Percentiles rank a stretch among this genome's conserved stretches.
Conservation (phyloP, 1,284 basidiomycete species). For the Trametes sp. region DNA sequence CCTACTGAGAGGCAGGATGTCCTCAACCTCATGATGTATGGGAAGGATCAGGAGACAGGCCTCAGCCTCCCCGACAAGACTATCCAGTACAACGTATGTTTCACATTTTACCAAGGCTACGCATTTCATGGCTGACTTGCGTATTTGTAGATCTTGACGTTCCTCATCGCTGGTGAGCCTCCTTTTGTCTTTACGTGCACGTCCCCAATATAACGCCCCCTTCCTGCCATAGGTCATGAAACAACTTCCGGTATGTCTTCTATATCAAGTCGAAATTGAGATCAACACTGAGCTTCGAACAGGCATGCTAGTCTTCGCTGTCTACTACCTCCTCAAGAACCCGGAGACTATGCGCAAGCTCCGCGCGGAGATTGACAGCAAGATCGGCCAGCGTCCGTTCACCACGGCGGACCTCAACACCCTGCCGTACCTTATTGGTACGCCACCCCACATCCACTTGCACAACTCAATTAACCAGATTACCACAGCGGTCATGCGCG, state of each 20-base stretch:
- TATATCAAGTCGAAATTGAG: too few species aligned
- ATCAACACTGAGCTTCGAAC: neutral
- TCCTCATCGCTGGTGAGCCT: slow-evolving; percentile 53
- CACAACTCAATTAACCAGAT: neutral
- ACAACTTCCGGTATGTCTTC: slow-evolving; percentile 50
- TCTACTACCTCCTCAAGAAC: slow-evolving; percentile 53
- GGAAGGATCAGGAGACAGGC: slow-evolving; percentile 54
- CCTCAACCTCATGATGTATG: slow-evolving; percentile 52
- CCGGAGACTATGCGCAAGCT: slow-evolving; percentile 51
- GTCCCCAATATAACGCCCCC: neutral
- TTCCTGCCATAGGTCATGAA: slow-evolving; percentile 46
- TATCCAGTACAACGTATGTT: slow-evolving; percentile 50
- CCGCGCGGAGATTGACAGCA: slow-evolving; percentile 52
- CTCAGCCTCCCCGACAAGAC: slow-evolving; percentile 48
- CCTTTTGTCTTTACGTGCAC: neutral
- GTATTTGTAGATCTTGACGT: slow-evolving; percentile 49
- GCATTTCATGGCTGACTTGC: too few species aligned
- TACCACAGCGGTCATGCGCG: slow-evolving; percentile 50
- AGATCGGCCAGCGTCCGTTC: slow-evolving; percentile 47
- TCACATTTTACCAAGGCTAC: too few species aligned
- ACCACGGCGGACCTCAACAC: slow-evolving; percentile 48
- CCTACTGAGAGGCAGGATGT: slow-evolving; percentile 50
- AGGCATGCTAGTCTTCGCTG: slow-evolving; percentile 48
- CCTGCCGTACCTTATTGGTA: slow-evolving; percentile 51
- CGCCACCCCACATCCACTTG: slow-evolving; percentile 6